These are phyloP conservation scores for Starmerella stellata DNA, from an alignment of 805 yeast species.

Conservation along the genomic window DNA sequence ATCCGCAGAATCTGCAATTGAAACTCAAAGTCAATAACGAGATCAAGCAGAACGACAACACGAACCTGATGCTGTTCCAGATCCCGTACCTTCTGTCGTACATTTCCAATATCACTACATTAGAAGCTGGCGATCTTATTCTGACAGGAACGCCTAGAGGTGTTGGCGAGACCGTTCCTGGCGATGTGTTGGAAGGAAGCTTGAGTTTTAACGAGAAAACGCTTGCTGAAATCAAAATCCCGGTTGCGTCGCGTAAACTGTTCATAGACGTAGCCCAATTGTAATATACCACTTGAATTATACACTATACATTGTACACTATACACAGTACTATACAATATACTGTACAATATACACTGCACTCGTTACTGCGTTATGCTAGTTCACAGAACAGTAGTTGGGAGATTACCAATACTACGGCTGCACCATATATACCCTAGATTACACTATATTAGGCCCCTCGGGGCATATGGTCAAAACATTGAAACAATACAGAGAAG, in stretches of 20 bases:
- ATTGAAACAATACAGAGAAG: constrained; percentile 99
- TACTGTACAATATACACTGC: too few species aligned
- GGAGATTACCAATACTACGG: too few species aligned
- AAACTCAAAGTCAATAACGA: constrained; percentile 53
- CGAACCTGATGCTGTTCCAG: constrained; percentile 73
- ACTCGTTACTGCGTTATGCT: too few species aligned
- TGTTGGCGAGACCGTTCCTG: constrained; percentile 68
- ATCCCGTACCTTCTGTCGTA: constrained; percentile 62
- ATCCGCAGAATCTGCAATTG: constrained; percentile 54
- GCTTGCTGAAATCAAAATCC: constrained; percentile 23
- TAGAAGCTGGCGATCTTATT: constrained; percentile 76
- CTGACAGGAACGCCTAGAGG: constrained; percentile 97
- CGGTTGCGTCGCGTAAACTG: neutral
- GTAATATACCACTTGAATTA: neutral
- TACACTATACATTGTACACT: too few species aligned
- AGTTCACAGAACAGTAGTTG: too few species aligned
- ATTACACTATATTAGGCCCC: constrained; percentile 27
- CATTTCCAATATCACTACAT: constrained; percentile 77
- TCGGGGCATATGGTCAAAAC: constrained; percentile 88
- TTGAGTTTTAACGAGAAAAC: constrained; percentile 38
- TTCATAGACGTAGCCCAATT: neutral
- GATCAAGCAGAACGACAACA: constrained; percentile 48
- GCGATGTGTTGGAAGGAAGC: constrained; percentile 56
- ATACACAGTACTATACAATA: too few species aligned
- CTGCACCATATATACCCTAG: too few species aligned